Percentiles rank a stretch among this genome's conserved stretches.
phyloP scores from a whole-genome alignment of 331 rosid genomes.

The Malus hybrid region DNA sequence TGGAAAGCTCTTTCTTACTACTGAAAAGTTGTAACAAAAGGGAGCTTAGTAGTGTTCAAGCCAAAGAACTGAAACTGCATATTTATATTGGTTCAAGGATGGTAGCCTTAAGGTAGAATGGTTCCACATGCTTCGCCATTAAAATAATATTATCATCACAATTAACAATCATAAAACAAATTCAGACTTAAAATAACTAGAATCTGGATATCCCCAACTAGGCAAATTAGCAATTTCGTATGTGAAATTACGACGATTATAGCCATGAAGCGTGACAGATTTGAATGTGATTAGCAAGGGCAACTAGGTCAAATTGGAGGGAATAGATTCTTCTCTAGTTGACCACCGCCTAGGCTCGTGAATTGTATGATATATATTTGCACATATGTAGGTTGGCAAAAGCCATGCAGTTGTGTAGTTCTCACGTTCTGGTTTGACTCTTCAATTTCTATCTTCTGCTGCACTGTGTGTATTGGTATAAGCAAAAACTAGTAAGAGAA shows the following conservation, averaged over 20 bases:
- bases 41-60: slow-evolving; percentile 10
- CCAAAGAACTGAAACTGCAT: slow-evolving; percentile 21
- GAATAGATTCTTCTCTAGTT: slow-evolving; percentile 5
- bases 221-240: slow-evolving; percentile 6
- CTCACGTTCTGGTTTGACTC: slow-evolving; percentile 59
- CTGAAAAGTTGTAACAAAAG: not conserved
- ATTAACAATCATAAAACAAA: not conserved
- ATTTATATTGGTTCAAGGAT: slow-evolving; percentile 43
- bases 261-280: not conserved
- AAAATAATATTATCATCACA: slow-evolving; percentile 13
- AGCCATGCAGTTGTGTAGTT: slow-evolving; percentile 49
- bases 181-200: not conserved
- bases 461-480: slow-evolving; percentile 14
- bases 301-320: not conserved
- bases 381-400: slow-evolving; percentile 39
- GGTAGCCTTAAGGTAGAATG: slow-evolving; percentile 26
- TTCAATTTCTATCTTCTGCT: slow-evolving; percentile 11
- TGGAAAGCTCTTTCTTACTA: not conserved
- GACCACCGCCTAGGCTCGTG: slow-evolving; percentile 20
- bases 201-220: slow-evolving; percentile 14
- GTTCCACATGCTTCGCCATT: slow-evolving; percentile 44
- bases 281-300: not conserved
- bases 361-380: not conserved
- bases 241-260: slow-evolving; percentile 5
- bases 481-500: not conserved